Evolutionary conservation across 2,329 filamentous ascomycete species (phyloP), one percentile per base, ranked within the genome.

Genomic region (Fusarium kyushuense): DNA sequence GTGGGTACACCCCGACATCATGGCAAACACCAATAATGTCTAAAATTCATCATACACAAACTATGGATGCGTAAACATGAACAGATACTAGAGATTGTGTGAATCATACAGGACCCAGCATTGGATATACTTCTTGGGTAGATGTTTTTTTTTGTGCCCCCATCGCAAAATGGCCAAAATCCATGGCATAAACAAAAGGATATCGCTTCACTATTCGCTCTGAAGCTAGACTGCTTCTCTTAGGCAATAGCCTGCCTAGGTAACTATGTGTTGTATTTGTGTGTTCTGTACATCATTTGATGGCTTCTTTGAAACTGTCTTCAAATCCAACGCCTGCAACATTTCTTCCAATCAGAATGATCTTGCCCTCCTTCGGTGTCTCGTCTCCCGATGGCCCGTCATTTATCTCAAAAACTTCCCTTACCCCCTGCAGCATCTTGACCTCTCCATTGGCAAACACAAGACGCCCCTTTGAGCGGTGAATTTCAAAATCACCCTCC

Each of bases 381-480:
- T 76, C 75, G 12, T 73, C 70, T 12, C 75, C 77, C 12, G 77
- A 71, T 6, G 81, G 79, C 10, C 80, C 82, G 69, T 97, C 93
- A 25, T 93, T 87, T 25, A 98, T 91, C 74, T 99, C 96, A 77
- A 98, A 99, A 17, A 98, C 87, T 72, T 97, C 95, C 54, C 95
- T 84, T 1, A 99, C 96, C 3, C 94, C 96, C 78, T 99, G 96
- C 10, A 98, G 84, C 67, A 98, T 88, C 76, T 93, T 92, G 42
- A 89, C 81, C 1, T 83, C 81, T 2, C 92, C 93, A 55, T 90
- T 84, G 0, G 81, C 75, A 19, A 95, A 82, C 0, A 87, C 82
- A 9, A 98, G 78, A 4, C 93, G 88, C 1, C 94, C 95, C 77
- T 99, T 99, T 35, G 93, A 82, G 14, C 96, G 88, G 76, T 99